Evolutionary conservation across 1,284 basidiomycete species (phyloP).

Genomic region (Apiotrichum brassicae): DNA sequence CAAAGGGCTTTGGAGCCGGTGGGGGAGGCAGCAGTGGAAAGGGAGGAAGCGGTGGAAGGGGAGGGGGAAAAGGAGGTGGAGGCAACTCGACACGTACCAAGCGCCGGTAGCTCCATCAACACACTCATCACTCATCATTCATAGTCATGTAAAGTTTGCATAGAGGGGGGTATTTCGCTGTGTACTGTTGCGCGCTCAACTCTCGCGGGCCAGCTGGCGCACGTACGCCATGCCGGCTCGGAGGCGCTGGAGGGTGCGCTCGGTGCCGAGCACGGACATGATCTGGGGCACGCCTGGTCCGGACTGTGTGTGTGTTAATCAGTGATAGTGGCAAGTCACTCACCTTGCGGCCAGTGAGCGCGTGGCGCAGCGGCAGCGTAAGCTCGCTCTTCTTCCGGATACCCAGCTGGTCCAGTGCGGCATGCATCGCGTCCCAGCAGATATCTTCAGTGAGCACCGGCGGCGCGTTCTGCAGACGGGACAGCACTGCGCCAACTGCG

Average conservation of each 20-base stretch:
- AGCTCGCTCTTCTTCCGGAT: constrained; percentile 53
- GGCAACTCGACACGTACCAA: too few relatives aligned
- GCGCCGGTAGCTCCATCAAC: too few relatives aligned
- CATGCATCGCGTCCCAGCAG: constrained; percentile 51
- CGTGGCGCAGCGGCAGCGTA: constrained; percentile 66
- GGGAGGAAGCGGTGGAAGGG: too few relatives aligned
- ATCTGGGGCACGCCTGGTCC: constrained; percentile 33
- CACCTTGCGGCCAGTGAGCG: constrained; percentile 73
- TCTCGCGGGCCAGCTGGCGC: not conserved
- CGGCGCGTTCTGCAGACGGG: constrained; percentile 8
- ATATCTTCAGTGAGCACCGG: constrained; percentile 28
- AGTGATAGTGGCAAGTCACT: constrained; percentile 16
- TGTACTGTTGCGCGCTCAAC: too few relatives aligned
- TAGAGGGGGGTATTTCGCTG: too few relatives aligned
- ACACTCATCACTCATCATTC: too few relatives aligned
- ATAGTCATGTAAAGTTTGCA: too few relatives aligned
- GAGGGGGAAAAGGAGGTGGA: too few relatives aligned
- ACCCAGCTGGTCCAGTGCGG: constrained; percentile 47
- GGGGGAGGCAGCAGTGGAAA: too few relatives aligned
- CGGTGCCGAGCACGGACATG: constrained; percentile 28
- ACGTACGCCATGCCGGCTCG: constrained; percentile 16
- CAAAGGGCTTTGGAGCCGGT: not conserved
- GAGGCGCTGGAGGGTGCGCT: constrained; percentile 20
- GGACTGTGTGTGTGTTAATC: constrained; percentile 13
- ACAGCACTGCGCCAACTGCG: not conserved